Conservation (phyloP, 345 rosid genomes). For the Durio zibethinus region DNA sequence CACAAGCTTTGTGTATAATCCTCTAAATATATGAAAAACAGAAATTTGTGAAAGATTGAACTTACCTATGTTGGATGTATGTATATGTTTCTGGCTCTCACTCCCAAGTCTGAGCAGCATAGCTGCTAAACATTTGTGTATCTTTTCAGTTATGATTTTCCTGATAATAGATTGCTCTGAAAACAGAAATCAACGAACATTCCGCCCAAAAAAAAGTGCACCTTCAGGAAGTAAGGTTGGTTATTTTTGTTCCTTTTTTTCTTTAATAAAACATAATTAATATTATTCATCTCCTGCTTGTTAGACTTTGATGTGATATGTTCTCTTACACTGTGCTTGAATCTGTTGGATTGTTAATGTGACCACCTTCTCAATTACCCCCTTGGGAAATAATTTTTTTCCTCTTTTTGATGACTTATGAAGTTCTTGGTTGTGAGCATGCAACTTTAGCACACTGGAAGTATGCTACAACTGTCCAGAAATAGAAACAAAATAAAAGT, state of each 20-base stretch:
- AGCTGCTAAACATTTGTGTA: conserved; percentile 19
- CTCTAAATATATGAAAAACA: not conserved
- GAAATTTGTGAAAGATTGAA: not conserved
- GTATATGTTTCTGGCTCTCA: not conserved
- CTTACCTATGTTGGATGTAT: not conserved
- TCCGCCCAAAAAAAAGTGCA: conserved; percentile 97
- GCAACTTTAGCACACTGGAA: not conserved
- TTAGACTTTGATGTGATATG: not conserved
- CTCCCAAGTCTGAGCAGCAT: not conserved
- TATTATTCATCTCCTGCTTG: not conserved
- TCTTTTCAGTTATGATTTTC: conserved; percentile 16
- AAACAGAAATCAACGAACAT: conserved; percentile 91
- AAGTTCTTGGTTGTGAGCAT: not conserved
- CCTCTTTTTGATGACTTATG: not conserved
- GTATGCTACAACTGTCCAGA: not conserved
- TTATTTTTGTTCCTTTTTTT: conserved; percentile 4
- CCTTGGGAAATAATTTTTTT: not conserved
- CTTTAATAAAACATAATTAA: not conserved
- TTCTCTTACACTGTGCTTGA: not conserved
- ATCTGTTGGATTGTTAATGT: not conserved
- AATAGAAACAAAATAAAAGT: not conserved
- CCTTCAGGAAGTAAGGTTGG: conserved; percentile 98
- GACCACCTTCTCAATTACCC: not conserved
- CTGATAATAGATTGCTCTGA: conserved; percentile 12
- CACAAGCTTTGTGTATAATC: not conserved